phyloP scores from a whole-genome alignment of 2,329 filamentous ascomycete genomes.

The Orbilia quercus region DNA sequence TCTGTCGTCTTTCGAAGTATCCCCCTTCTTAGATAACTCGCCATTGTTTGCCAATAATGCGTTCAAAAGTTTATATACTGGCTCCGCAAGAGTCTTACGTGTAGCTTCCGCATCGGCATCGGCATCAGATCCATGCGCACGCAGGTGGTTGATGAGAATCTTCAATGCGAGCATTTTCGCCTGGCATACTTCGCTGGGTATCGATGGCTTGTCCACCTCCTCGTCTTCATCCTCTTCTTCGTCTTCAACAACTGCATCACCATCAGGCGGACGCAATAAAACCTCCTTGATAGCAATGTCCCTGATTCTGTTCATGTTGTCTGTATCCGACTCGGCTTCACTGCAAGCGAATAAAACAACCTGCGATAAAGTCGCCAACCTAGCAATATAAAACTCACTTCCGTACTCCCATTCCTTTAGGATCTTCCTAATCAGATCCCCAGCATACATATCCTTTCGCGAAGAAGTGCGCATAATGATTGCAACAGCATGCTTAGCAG shows the following conservation, averaged over 20 bases:
- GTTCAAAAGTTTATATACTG: constrained; percentile 82
- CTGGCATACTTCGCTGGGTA: constrained; percentile 66
- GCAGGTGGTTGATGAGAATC: constrained; percentile 84
- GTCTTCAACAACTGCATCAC: constrained; percentile 64
- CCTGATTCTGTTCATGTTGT: constrained; percentile 48
- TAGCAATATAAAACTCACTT: constrained; percentile 76
- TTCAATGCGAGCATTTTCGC: constrained; percentile 87
- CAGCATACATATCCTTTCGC: constrained; percentile 84
- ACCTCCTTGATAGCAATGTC: constrained; percentile 72
- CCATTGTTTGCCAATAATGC: constrained; percentile 79
- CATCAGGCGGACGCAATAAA: constrained; percentile 75
- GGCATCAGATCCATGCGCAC: constrained; percentile 66
- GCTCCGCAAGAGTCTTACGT: constrained; percentile 69
- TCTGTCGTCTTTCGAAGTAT: constrained; percentile 81
- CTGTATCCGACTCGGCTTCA: constrained; percentile 44
- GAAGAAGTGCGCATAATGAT: constrained; percentile 83
- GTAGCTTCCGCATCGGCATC: constrained; percentile 63
- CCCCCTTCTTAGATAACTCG: constrained; percentile 78
- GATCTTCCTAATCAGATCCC: constrained; percentile 81
- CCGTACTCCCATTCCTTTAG: constrained; percentile 80
- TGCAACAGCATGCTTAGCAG: constrained; percentile 92
- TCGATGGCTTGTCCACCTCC: constrained; percentile 70
- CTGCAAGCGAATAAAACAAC: constrained; percentile 70
- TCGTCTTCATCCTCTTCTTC: constrained; percentile 74
- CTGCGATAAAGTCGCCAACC: constrained; percentile 69